A percentile compares a stretch with the other conserved stretches of the same genome.
These are phyloP conservation scores for Spinacia oleracea DNA, from an alignment of 179 eudicot genomes.

Conservation along the genomic window DNA sequence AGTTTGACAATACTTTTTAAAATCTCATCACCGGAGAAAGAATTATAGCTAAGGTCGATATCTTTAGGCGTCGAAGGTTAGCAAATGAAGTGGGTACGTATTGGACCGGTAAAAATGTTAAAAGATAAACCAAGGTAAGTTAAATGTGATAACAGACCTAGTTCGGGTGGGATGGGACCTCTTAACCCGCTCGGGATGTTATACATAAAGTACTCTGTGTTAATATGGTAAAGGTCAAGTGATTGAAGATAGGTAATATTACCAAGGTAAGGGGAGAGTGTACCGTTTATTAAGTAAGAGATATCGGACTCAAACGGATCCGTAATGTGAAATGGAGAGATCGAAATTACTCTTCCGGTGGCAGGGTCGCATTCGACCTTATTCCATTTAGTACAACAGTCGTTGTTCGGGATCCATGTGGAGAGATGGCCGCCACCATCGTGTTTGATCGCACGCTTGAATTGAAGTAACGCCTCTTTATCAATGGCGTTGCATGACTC, in stretches of 20 bases:
- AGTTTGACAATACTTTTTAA: background rate
- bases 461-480: conserved; percentile 48
- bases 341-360: conserved; percentile 38
- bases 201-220: too few species aligned
- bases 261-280: background rate
- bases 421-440: conserved; percentile 43
- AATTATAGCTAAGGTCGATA: background rate
- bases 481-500: conserved; percentile 49
- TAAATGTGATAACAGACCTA: background rate
- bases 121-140: background rate
- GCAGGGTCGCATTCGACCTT: conserved; percentile 50
- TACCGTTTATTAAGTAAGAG: conserved; percentile 19
- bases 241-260: background rate
- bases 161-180: background rate
- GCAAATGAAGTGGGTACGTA: background rate
- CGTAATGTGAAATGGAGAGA: conserved; percentile 29
- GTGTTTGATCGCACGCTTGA: conserved; percentile 48
- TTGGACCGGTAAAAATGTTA: background rate
- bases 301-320: too few species aligned
- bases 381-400: conserved; percentile 62
- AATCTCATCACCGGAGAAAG: background rate
- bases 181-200: background rate
- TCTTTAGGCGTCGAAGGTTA: background rate
- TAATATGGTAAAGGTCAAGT: too few species aligned
- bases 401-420: conserved; percentile 49